Evolutionary conservation across 148 eudicot genomes (phyloP).

Genomic region (Chenopodium berlandieri): DNA sequence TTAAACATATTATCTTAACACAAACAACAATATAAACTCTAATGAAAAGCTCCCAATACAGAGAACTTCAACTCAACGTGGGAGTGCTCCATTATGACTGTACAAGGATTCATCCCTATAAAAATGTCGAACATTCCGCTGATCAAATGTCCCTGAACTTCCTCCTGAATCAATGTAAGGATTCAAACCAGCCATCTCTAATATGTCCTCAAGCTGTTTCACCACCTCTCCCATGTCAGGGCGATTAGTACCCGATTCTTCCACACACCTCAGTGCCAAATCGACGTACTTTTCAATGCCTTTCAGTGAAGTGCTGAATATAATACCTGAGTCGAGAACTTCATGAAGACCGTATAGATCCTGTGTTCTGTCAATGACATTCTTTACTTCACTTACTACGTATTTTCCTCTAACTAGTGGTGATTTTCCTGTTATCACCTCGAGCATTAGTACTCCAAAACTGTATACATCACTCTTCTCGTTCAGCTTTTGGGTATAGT

Average conservation of each 20-base stretch:
- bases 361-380: constrained; percentile 19
- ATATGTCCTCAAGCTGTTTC: constrained; percentile 52
- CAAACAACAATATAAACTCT: too few species aligned
- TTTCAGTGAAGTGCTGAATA: constrained; percentile 28
- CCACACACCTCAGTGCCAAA: constrained; percentile 71
- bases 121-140: neutral
- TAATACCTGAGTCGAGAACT: constrained; percentile 38
- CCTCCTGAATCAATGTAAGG: constrained; percentile 25
- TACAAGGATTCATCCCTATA: constrained; percentile 26
- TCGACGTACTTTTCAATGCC: constrained; percentile 47
- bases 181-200: constrained; percentile 27
- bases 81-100: constrained; percentile 14
- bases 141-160: constrained; percentile 13
- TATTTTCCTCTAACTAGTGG: constrained; percentile 83
- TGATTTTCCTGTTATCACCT: constrained; percentile 60
- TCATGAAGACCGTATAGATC: constrained; percentile 33
- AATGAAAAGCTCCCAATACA: too few species aligned
- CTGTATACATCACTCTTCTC: constrained; percentile 91
- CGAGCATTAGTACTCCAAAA: constrained; percentile 87
- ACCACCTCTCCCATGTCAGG: constrained; percentile 85
- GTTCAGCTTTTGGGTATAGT: constrained; percentile 75
- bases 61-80: constrained; percentile 13
- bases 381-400: constrained; percentile 62
- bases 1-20: too few species aligned
- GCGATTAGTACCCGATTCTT: constrained; percentile 59